These are phyloP conservation scores for Fragaria vesca DNA, from an alignment of 306 rosid species.

Conservation along the genomic window DNA sequence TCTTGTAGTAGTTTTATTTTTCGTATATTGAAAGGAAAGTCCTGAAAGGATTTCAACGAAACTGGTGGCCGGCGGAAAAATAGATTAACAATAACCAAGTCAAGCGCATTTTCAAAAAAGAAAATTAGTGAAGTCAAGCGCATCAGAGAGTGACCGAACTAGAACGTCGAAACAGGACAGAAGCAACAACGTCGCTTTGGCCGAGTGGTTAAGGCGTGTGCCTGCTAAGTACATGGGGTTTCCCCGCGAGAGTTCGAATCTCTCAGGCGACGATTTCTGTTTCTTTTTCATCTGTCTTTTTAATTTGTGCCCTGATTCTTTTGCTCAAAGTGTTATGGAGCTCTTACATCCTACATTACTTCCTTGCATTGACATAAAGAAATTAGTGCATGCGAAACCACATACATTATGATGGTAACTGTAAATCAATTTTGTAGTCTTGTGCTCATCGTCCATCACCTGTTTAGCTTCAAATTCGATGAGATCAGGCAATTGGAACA, in stretches of 20 bases:
- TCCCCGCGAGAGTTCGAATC: conserved; percentile 20
- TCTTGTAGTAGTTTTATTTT: not conserved
- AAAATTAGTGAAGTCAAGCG: too few species aligned
- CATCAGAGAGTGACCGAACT: too few species aligned
- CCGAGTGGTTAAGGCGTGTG: conserved; percentile 21
- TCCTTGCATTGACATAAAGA: not conserved
- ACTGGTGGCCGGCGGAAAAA: not conserved
- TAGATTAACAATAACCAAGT: not conserved
- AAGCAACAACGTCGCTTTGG: not conserved
- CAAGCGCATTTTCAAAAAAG: not conserved
- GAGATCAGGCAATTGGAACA: not conserved
- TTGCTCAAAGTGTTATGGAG: not conserved
- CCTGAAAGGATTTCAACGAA: not conserved
- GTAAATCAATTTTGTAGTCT: not conserved
- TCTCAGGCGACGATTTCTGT: conserved; percentile 7
- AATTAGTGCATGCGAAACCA: not conserved
- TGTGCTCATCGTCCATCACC: not conserved
- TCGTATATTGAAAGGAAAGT: not conserved
- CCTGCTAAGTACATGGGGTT: conserved; percentile 22
- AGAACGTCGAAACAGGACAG: not conserved
- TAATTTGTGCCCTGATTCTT: not conserved
- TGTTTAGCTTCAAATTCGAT: not conserved
- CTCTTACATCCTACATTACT: not conserved
- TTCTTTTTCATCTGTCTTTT: not conserved
- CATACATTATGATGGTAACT: not conserved